Conservation (phyloP, 805 yeast species). For the Saccharomyces mikatae region DNA sequence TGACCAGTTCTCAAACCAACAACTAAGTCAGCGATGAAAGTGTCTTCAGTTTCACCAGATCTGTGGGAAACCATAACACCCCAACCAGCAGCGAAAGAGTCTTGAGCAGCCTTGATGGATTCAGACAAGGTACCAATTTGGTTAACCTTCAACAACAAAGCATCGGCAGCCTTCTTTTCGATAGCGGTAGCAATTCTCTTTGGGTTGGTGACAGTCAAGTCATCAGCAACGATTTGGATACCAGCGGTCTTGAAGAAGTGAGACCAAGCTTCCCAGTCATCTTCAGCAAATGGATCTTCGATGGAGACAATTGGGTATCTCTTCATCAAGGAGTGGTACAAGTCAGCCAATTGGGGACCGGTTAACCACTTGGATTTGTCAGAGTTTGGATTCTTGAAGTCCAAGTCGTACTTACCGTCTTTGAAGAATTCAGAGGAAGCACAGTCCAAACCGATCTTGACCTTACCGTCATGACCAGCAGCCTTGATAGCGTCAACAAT, state of each 20-base stretch:
- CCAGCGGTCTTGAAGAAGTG: conserved; percentile 57
- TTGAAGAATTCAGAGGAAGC: conserved; percentile 90
- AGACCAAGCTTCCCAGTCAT: conserved; percentile 92
- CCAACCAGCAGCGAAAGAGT: conserved; percentile 85
- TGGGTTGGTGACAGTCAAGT: conserved; percentile 91
- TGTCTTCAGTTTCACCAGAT: conserved; percentile 95
- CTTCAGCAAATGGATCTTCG: conserved; percentile 95
- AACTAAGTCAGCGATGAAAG: conserved; percentile 84
- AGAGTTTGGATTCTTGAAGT: conserved; percentile 84
- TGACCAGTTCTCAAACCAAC: conserved; percentile 93
- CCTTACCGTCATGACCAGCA: conserved; percentile 83
- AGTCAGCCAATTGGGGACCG: conserved; percentile 66
- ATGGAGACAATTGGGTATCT: conserved; percentile 89
- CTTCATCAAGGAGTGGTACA: conserved; percentile 60
- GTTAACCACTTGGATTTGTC: conserved; percentile 75
- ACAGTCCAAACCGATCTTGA: conserved; percentile 79
- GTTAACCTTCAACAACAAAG: conserved; percentile 84
- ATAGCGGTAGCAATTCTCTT: conserved; percentile 78
- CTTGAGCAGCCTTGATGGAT: conserved; percentile 84
- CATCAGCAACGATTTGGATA: conserved; percentile 86
- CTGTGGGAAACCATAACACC: conserved; percentile 97
- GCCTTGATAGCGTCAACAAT: conserved; percentile 68
- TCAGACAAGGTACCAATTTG: conserved; percentile 88
- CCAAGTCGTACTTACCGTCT: conserved; percentile 85
- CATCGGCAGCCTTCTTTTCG: conserved; percentile 81